Evolutionary conservation across 2,329 filamentous ascomycete genomes (phyloP), one percentile per base, ranked within the genome.

Genomic region (Colletotrichum cereale): DNA sequence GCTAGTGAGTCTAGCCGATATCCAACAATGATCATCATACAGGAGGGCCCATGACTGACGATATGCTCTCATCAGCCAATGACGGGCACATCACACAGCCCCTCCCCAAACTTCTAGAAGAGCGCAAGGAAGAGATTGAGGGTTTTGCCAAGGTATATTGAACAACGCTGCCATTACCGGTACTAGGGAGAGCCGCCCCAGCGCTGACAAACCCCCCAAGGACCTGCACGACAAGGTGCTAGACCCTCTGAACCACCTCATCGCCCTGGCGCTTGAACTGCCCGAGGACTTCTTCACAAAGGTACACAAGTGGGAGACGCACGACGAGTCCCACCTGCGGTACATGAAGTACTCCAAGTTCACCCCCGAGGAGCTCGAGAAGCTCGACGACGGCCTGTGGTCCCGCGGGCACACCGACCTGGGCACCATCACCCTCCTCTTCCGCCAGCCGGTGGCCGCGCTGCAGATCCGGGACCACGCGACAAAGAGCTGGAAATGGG

Each of bases 301-400:
- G 0, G 21, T 79, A 10, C 90, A 92, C 77, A 82, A 82, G 21
- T 92, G 90, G 77, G 84, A 89, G 2, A 82, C 85, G n/a, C 84
- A 86, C 36, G 85, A 86, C 24, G 88, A 91, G 72, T 87, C 88
- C 31, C 88, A 91, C 68, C 82, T 91, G n/a, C 84, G 90, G 3
- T 91, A 90, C 77, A 91, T 91, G 88, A 83, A 86, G 60, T 90
- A 90, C 72, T 82, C 83, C 11, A 83, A 84, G 0, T 86, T 88
- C 44, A 83, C 80, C 0, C 76, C 81, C 0, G 83, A 86, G n/a
- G 84, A 87, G 31, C 85, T 85, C 67, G 82, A 81, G 38, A 81
- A 80, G 48, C 80, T 82, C 2, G 83, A 83, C 0, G 79, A 81
- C 26, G 78, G 78, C 0, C 79, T 87, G 0, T 86, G 86, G 73